Evolutionary conservation across 495 filamentous ascomycete species (phyloP), one percentile per base, ranked within the genome.

Genomic region (Penicillium herquei): DNA sequence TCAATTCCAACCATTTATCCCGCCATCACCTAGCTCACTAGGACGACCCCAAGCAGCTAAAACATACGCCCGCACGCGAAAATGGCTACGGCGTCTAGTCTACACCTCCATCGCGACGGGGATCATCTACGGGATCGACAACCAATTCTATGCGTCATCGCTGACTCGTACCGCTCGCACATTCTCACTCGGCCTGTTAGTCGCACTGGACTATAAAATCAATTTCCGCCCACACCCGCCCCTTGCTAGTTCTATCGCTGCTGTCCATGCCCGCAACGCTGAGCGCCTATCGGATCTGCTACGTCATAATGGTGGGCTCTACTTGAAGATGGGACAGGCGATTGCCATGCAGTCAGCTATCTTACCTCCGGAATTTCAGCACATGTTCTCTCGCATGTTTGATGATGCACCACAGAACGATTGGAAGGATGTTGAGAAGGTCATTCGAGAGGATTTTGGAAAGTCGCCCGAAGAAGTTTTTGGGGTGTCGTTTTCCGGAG

Each of bases 281-380:
- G 83, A 92, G 72, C 80, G 89, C 6, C 66, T 97, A 39, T 93
- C 87, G 55, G 77, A 90, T 39, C 75, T 98, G 40, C 78, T 97
- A 64, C 78, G 87, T 14, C 71, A 78, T 30, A 98, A 98, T 80
- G 94, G 94, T 50, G 94, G 94, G 0, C 71, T 98, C 3, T 98
- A 98, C 67, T 79, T 97, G 64, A 98, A 98, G 78, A 97, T 98
- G 52, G 94, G 94, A 3, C 94, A 98, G 78, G 94, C 94, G 7
- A 92, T 98, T 53, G 94, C 93, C 18, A 98, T 97, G 94, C 94
- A 98, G 77, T 91, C 88, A 49, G 93, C 92, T 2, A 84, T 97
- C 39, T 70, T 98, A 48, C 94, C 94, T 11, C 89, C 91, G 7
- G 90, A 96, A 69, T 97, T 97, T 65, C 91, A 96, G 78, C 82